Conservation (phyloP, 2,329 filamentous ascomycete genomes). For the Phoma sp. region DNA sequence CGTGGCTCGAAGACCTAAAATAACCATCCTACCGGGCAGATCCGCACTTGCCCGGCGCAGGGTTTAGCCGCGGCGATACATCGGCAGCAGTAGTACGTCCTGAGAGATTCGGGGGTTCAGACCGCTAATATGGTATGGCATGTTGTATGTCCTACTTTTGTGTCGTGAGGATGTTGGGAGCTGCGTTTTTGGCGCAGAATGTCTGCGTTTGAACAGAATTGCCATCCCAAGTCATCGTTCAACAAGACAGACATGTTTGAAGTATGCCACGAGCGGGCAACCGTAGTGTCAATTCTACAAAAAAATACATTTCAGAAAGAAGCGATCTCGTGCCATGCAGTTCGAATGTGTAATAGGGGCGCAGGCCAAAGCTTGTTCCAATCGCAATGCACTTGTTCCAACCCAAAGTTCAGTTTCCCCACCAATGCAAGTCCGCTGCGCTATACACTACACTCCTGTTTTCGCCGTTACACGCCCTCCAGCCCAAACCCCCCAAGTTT, state of each 20-base stretch:
- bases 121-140: too few species aligned
- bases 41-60: slow-evolving; percentile 7
- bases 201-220: too few species aligned
- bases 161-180: too few species aligned
- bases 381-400: slow-evolving; percentile 9
- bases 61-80: slow-evolving; percentile 1
- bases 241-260: not conserved
- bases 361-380: slow-evolving; percentile 6
- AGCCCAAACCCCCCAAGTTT: slow-evolving; percentile 3
- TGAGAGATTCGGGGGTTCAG: too few species aligned
- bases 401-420: slow-evolving; percentile 1
- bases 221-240: not conserved
- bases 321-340: slow-evolving; percentile 9
- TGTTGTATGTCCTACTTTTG: too few species aligned
- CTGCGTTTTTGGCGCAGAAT: too few species aligned
- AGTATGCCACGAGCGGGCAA: not conserved
- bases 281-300: slow-evolving; percentile 6
- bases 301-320: slow-evolving; percentile 8
- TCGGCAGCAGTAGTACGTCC: slow-evolving; percentile 1
- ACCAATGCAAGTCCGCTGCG: slow-evolving; percentile 17
- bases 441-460: slow-evolving; percentile 16
- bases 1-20: slow-evolving; percentile 1
- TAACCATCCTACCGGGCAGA: slow-evolving; percentile 7
- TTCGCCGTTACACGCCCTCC: slow-evolving; percentile 6
- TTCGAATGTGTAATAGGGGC: slow-evolving; percentile 5